Percentiles rank a stretch among this genome's conserved stretches.
These are phyloP conservation scores for Phoma sp. DNA, from an alignment of 2,329 filamentous ascomycete species.

Conservation along the genomic window DNA sequence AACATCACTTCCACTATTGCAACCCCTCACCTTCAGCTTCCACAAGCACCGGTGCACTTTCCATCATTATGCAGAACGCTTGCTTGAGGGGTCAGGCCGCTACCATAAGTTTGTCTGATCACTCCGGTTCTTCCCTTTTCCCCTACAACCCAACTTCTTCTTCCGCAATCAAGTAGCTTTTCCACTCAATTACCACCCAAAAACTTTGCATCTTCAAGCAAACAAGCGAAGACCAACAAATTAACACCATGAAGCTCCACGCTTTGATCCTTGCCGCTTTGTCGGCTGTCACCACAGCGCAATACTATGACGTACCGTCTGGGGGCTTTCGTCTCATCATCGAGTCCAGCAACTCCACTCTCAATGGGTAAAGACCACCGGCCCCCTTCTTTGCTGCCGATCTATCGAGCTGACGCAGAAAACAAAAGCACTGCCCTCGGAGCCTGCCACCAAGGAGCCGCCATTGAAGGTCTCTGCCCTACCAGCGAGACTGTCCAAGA, in stretches of 20 bases:
- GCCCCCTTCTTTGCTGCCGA: background rate
- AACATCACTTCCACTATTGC: constrained; percentile 3
- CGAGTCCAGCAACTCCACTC: constrained; percentile 23
- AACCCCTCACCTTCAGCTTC: constrained; percentile 9
- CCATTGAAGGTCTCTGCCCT: constrained; percentile 52
- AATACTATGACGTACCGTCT: constrained; percentile 24
- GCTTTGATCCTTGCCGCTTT: constrained; percentile 10
- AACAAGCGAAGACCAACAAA: background rate
- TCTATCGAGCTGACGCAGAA: background rate
- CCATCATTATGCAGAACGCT: constrained; percentile 4
- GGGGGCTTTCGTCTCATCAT: constrained; percentile 32
- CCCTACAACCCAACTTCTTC: constrained; percentile 4
- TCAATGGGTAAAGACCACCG: constrained; percentile 22
- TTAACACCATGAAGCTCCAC: constrained; percentile 14
- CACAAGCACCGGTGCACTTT: background rate
- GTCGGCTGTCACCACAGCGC: constrained; percentile 11
- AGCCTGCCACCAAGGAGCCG: constrained; percentile 55
- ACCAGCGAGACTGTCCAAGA: constrained; percentile 11
- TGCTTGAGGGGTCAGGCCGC: background rate
- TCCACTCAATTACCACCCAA: background rate
- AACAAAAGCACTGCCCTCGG: constrained; percentile 23
- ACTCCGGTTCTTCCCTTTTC: background rate
- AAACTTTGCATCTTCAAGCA: background rate
- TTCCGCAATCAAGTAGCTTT: background rate
- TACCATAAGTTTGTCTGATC: background rate